A percentile compares a stretch with the other conserved stretches of the same genome.
Evolutionary conservation across 768 basidiomycete species (phyloP).

Genomic region (Boletus vermiculosoides): DNA sequence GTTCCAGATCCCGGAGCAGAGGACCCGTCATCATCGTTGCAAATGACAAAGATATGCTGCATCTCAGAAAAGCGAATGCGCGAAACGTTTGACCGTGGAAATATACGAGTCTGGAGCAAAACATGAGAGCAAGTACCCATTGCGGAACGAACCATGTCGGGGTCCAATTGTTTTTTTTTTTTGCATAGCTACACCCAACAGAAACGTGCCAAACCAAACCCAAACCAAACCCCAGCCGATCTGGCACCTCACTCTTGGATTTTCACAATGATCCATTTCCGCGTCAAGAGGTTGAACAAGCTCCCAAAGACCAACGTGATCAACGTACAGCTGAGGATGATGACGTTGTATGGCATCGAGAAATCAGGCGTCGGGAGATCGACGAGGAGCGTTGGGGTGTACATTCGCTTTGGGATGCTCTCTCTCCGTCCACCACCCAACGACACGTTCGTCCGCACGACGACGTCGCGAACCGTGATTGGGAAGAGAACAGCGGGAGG

Average conservation of each 20-base stretch:
- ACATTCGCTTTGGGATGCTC: constrained; percentile 47
- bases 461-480: neutral
- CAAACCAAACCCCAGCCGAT: neutral
- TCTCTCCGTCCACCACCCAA: neutral
- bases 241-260: constrained; percentile 9
- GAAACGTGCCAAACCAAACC: neutral
- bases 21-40: too few species aligned
- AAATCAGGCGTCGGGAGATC: constrained; percentile 99
- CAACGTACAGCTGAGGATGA: constrained; percentile 91
- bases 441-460: constrained; percentile 1
- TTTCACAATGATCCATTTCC: constrained; percentile 67
- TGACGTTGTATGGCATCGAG: constrained; percentile 99
- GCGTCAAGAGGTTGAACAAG: constrained; percentile 82
- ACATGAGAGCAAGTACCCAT: too few species aligned
- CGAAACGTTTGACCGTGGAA: too few species aligned
- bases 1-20: too few species aligned
- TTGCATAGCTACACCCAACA: neutral
- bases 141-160: neutral
- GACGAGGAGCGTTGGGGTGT: constrained; percentile 78
- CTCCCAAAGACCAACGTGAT: constrained; percentile 93
- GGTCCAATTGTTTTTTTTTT: neutral
- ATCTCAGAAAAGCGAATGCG: too few species aligned
- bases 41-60: too few species aligned
- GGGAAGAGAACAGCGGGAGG: constrained; percentile 79
- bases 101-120: too few species aligned